Base-by-base conservation (phyloP, 2,329 filamentous ascomycete species). In the Sporothrix brasiliensis region DNA sequence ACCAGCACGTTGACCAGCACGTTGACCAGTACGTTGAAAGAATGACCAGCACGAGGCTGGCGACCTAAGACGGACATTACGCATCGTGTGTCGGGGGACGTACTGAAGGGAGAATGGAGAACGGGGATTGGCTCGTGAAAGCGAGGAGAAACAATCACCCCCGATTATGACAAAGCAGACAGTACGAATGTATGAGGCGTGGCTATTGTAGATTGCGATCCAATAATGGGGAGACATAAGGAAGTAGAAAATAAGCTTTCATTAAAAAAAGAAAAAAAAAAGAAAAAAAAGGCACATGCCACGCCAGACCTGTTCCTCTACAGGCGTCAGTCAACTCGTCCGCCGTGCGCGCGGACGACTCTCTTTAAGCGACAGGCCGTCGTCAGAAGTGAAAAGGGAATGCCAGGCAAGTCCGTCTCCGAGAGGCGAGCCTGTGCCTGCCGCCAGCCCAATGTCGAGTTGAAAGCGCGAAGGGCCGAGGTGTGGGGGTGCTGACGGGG, bases 401-500 rank as follows among this genome's bases (percentile, higher is more conserved):
- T 10, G 10, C 34, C 4, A 19, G 34, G 34, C 27, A 30, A 30
- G 56, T 61, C 56, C 56, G n/a, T 41, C 19, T 61, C 56, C 56
- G 56, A 44, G 7, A 21, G 21, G 56, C 56, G 34, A 44, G 56
- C 56, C 34, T 44, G 34, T 34, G 10, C 44, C 44, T 49, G 44
- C 50, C 21, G 50, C 50, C 27, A 7, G 34, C 34, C 34, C 34
- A 34, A 34, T 14, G 11, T 53, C 24, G 27, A 56, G 16, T 58
- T 58, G 27, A 34, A 58, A 58, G 54, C 54, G 54, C 54, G 54
- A 58, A 58, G 16, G 54, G 54, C 54, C 54, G 54, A 58, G 54
- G 27, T 34, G 54, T 27, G 16, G 53, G 6, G 16, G 6, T 9
- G 34, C 34, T 34, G 34, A 34, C 34, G 34, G 34, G 7, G 34